phyloP scores from a whole-genome alignment of 768 basidiomycete species.

The Macrolepiota albuminosa region DNA sequence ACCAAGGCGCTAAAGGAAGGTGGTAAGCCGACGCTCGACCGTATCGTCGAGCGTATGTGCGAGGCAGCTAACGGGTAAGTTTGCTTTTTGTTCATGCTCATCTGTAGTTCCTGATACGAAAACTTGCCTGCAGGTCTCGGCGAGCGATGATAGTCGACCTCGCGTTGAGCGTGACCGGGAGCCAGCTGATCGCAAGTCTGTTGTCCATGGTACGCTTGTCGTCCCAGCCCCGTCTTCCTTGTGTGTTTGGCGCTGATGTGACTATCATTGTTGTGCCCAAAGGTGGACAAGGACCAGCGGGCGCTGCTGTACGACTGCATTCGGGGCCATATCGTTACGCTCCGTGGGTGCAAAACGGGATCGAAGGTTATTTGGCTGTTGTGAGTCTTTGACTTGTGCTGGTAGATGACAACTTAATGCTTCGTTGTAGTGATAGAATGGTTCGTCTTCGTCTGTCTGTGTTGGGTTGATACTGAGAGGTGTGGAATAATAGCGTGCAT shows the following conservation, averaged over 20 bases:
- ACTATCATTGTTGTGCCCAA: constrained; percentile 1
- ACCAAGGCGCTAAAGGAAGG: constrained; percentile 85
- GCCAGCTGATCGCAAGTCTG: constrained; percentile 80
- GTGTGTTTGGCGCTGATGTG: not conserved
- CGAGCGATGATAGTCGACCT: constrained; percentile 85
- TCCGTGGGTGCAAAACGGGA: constrained; percentile 91
- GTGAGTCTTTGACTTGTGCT: constrained; percentile 24
- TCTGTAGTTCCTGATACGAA: not conserved
- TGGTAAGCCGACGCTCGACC: constrained; percentile 68
- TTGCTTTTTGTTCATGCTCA: constrained; percentile 5
- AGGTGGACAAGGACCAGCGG: constrained; percentile 87
- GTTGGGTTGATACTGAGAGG: not conserved
- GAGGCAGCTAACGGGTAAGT: constrained; percentile 76
- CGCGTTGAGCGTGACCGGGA: constrained; percentile 77
- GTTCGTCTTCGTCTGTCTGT: not conserved
- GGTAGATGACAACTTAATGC: not conserved
- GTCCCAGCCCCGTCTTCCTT: not conserved
- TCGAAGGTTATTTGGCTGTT: constrained; percentile 93
- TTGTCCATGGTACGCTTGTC: constrained; percentile 57
- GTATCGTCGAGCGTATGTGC: constrained; percentile 76
- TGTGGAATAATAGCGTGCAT: not conserved
- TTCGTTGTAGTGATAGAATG: not conserved
- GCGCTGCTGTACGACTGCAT: constrained; percentile 81
- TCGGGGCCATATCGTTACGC: constrained; percentile 79
- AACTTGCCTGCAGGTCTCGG: constrained; percentile 35